Conservation (phyloP, 2,329 filamentous ascomycete species). For the Hymenoscyphus albidus region DNA sequence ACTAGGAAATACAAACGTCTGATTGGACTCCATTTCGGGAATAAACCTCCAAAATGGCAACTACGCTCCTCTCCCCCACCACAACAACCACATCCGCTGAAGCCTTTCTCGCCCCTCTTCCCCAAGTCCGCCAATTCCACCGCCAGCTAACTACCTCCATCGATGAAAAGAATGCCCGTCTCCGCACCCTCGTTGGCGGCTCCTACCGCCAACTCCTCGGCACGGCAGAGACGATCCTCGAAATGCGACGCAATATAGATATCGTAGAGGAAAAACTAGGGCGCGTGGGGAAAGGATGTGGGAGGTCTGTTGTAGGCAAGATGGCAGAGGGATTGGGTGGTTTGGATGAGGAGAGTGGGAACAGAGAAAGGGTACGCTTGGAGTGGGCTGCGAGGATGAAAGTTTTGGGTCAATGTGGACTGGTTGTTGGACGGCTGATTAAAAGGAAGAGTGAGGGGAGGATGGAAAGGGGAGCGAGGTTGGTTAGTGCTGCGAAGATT, state of each 20-base stretch:
- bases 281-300: slow-evolving; percentile 72
- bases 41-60: slow-evolving; percentile 4
- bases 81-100: slow-evolving; percentile 21
- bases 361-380: slow-evolving; percentile 1
- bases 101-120: slow-evolving; percentile 49
- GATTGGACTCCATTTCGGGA: not conserved
- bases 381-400: slow-evolving; percentile 41
- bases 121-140: slow-evolving; percentile 61
- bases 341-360: not conserved
- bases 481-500: slow-evolving; percentile 63
- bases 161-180: slow-evolving; percentile 58
- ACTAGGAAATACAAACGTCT: not conserved
- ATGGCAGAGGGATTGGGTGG: slow-evolving; percentile 56
- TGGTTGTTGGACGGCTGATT: slow-evolving; percentile 48
- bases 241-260: slow-evolving; percentile 78
- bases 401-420: slow-evolving; percentile 49
- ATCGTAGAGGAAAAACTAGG: slow-evolving; percentile 67
- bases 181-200: slow-evolving; percentile 60
- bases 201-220: slow-evolving; percentile 86
- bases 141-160: slow-evolving; percentile 55
- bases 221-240: slow-evolving; percentile 89
- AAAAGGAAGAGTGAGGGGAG: slow-evolving; percentile 31
- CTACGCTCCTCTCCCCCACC: slow-evolving; percentile 3
- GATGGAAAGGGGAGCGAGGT: slow-evolving; percentile 35
- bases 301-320: slow-evolving; percentile 63